Conservation (phyloP, 108 stramenopile species). For the Mediolabrus comicus region DNA sequence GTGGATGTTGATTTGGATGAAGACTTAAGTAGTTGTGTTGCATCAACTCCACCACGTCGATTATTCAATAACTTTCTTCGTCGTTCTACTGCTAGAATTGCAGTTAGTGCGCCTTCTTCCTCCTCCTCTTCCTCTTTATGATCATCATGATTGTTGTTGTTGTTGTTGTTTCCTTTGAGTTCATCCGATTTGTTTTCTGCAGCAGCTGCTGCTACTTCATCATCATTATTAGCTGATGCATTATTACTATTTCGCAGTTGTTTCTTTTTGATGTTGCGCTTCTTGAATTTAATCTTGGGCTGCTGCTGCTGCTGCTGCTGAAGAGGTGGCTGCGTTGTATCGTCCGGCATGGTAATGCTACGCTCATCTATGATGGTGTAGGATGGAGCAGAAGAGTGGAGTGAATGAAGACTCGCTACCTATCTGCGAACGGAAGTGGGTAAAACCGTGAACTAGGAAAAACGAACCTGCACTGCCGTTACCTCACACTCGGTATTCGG, state of each 20-base stretch:
- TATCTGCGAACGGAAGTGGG: too few species aligned
- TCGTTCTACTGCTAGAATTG: slow-evolving; percentile 31
- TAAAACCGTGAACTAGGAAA: too few species aligned
- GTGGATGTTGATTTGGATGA: not conserved
- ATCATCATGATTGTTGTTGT: not conserved
- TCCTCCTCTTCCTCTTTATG: slow-evolving; percentile 5
- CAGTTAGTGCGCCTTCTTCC: slow-evolving; percentile 15
- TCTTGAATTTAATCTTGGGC: slow-evolving; percentile 38
- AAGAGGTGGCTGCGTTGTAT: too few species aligned
- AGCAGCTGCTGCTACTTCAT: not conserved
- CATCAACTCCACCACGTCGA: slow-evolving; percentile 38
- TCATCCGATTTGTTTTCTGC: slow-evolving; percentile 1
- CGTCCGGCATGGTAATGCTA: too few species aligned
- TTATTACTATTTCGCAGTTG: slow-evolving; percentile 9
- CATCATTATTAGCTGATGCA: not conserved
- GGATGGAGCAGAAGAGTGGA: too few species aligned
- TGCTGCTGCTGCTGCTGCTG: not conserved
- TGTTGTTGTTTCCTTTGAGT: not conserved
- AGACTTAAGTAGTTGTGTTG: slow-evolving; percentile 13
- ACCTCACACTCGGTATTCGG: too few species aligned
- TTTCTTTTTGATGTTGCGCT: slow-evolving; percentile 38
- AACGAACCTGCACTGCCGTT: too few species aligned
- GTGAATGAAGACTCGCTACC: too few species aligned
- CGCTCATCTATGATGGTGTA: too few species aligned
- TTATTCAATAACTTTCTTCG: slow-evolving; percentile 22